Evolutionary conservation across 495 filamentous ascomycete species (phyloP), one percentile per base, ranked within the genome.

Genomic region (Parathielavia appendiculata): DNA sequence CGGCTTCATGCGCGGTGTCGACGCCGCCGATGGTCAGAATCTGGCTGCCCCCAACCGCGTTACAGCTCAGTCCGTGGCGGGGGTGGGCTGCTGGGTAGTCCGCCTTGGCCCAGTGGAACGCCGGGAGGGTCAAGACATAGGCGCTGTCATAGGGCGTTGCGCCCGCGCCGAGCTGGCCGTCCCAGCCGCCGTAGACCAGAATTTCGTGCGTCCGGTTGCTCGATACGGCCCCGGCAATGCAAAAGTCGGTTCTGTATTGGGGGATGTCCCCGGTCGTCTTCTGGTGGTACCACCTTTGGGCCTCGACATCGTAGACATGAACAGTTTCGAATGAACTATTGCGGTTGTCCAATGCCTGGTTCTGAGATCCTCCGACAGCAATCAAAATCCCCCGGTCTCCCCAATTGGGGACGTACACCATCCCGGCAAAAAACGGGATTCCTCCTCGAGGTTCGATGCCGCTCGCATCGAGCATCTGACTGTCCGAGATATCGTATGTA

Each of bases 101-200:
- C 1, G 63, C 66, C 51, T 60, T 53, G 38, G 56, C 49, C 66
- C 63, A 68, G 58, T 62, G 45, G 45, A 68, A 68, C 13, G 60
- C 63, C 0, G 66, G 66, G 16, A 68, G 51, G 0, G 63, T 63
- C 41, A 68, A 60, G 17, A 68, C 66, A 34, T 57, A 68, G 22
- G 63, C 66, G 26, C 62, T 59, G 45, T 66, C 66, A 48, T 50
- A 66, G n/a, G 56, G 48, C 6, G 62, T 36, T 1, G 63, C 36
- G 16, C 48, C 10, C 5, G 46, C 46, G 23, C 66, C 66, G 14
- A 53, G 14, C 14, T 60, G 26, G 13, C 63, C 58, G 20, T 57
- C 51, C 63, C 60, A 68, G 39, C 66, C 66, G 6, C 52, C 66
- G 39, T 68, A 68, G 32, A 68, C 53, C n/a, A 68, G 45, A 14